Evolutionary conservation across 2,329 filamentous ascomycete genomes (phyloP).

Genomic region (Fusarium decemcellulare): DNA sequence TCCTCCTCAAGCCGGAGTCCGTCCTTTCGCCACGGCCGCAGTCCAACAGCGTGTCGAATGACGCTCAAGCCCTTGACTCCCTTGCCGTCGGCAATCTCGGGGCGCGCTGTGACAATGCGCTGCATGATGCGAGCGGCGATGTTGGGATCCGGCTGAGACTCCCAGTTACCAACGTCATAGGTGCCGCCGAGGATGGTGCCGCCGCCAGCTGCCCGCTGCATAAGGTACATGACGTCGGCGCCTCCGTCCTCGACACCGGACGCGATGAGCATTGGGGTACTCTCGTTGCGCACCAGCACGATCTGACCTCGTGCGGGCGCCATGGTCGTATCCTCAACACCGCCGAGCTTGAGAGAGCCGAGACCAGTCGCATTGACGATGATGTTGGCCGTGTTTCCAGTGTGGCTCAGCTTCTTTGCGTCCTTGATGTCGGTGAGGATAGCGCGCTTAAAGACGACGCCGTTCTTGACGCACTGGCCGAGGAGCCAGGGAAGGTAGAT

Average conservation of each 20-base stretch:
- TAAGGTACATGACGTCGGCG: constrained; percentile 83
- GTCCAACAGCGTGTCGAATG: constrained; percentile 84
- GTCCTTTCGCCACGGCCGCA: constrained; percentile 80
- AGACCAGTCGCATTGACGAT: constrained; percentile 91
- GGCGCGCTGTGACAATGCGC: constrained; percentile 76
- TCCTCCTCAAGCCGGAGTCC: constrained; percentile 81
- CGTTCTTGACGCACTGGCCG: constrained; percentile 82
- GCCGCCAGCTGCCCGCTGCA: constrained; percentile 84
- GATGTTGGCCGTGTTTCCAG: constrained; percentile 72
- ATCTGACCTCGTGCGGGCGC: constrained; percentile 86
- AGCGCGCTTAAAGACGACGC: constrained; percentile 76
- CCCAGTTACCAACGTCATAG: constrained; percentile 85
- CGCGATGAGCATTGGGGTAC: constrained; percentile 76
- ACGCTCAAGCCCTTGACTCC: constrained; percentile 82
- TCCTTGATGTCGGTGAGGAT: constrained; percentile 80
- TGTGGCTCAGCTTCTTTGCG: constrained; percentile 67
- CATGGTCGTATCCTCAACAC: constrained; percentile 82
- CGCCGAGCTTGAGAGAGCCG: constrained; percentile 80
- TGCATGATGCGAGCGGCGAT: constrained; percentile 89
- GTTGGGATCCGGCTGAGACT: constrained; percentile 82
- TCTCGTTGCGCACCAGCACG: constrained; percentile 85
- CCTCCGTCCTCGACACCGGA: constrained; percentile 82
- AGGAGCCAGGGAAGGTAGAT: constrained; percentile 90
- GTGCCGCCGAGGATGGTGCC: constrained; percentile 91
- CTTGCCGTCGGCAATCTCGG: constrained; percentile 73